Percentiles rank a stretch among this genome's conserved stretches.
phyloP scores from a whole-genome alignment of 2,329 filamentous ascomycete species.

The Aaosphaeria arxii region DNA sequence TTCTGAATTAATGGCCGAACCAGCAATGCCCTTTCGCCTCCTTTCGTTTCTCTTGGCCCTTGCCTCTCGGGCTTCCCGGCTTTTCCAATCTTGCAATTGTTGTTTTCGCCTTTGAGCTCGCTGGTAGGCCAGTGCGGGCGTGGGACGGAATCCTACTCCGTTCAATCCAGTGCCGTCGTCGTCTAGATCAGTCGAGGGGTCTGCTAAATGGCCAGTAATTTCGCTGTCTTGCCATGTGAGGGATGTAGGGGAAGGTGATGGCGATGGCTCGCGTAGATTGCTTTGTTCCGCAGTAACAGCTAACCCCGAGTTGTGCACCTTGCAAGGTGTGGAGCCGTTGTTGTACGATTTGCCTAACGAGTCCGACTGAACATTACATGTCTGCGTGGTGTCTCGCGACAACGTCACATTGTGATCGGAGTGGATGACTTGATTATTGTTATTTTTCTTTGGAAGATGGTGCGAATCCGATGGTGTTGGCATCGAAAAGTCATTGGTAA shows the following conservation, averaged over 20 bases:
- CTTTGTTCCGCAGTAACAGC: conserved; percentile 9
- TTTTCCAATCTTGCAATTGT: conserved; percentile 59
- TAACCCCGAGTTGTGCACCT: conserved; percentile 5
- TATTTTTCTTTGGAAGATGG: too few species aligned
- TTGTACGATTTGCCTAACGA: conserved; percentile 6
- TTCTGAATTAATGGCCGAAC: conserved; percentile 18
- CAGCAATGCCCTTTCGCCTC: conserved; percentile 35
- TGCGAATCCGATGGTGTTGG: conserved; percentile 12
- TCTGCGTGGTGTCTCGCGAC: conserved; percentile 26
- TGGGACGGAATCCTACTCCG: conserved; percentile 62
- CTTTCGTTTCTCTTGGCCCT: conserved; percentile 55
- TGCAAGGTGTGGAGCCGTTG: conserved; percentile 3
- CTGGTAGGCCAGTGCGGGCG: conserved; percentile 56
- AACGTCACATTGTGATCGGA: conserved; percentile 32
- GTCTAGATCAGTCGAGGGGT: conserved; percentile 50
- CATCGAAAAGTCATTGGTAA: conserved; percentile 1
- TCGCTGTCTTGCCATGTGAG: conserved; percentile 59
- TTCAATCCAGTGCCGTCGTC: conserved; percentile 65
- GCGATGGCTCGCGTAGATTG: conserved; percentile 21
- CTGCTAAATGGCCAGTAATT: conserved; percentile 57
- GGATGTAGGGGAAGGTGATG: conserved; percentile 29
- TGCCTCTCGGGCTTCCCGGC: conserved; percentile 57
- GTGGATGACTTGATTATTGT: neutral
- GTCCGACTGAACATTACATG: conserved; percentile 26
- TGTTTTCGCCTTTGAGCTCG: conserved; percentile 55